Base-by-base conservation (phyloP, 176 grass and related monocot species). In the Areca catechu region DNA sequence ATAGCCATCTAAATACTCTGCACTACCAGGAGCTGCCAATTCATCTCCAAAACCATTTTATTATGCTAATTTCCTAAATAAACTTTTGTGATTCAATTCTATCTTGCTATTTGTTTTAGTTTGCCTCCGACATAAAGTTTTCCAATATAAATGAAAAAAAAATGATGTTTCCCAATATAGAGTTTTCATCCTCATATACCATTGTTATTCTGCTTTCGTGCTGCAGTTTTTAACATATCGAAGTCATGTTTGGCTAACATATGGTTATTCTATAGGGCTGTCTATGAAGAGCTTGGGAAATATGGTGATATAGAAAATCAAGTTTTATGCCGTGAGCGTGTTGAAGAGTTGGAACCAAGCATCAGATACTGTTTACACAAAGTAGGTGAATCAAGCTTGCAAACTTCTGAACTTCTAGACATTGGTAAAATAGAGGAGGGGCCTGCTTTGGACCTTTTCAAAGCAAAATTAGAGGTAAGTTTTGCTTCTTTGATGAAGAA, bases 361-460 rank as follows among this genome's bases (percentile, higher is more conserved):
- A 97, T 97, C 74, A 85, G 84, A 54, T 97, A 91, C 68, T 97
- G 86, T 79, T 91, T 89, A 62, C 86, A 74, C 76, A 97, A 91
- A 80, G 83, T 90, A 47, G 83, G 92, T 34, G 80, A 89, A 69
- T 91, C 92, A 74, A 83, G 82, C 23, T 68, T 91, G 59, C 83
- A 97, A 84, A 74, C 81, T 85, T 75, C 74, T 37, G 92, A 90
- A 64, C 92, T 97, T 60, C 60, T 97, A 20, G 83, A 82, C 59
- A 85, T 94, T 24, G 83, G 72, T 30, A 66, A 88, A 76, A 87
- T 88, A 37, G 89, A 94, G 49, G 89, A 94, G 53, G 89, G 89
- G 16, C 83, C 92, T 74, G 86, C 86, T 49, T 85, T 90, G 67
- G 92, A 91, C 61, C 86, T 88, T 78, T 82, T 97, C 58, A 89